Evolutionary conservation across 768 basidiomycete species (phyloP), one percentile per base, ranked within the genome.

Genomic region (Mycena venus): DNA sequence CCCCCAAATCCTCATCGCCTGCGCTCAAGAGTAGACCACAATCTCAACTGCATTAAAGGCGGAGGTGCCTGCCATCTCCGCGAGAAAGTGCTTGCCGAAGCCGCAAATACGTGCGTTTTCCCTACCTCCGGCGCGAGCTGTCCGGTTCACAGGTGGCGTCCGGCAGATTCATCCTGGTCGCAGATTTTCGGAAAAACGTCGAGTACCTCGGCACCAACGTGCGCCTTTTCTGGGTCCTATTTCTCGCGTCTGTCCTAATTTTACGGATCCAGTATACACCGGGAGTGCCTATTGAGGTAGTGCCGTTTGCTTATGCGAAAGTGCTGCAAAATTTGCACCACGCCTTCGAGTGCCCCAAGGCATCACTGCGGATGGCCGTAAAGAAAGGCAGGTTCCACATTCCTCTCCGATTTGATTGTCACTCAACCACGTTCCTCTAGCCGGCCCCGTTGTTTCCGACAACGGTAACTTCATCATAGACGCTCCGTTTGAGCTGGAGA

Each of bases 391-490:
- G 38, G 77, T 58, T 23, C 62, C 10, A 60, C 32, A n/a, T 32
- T 8, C 47, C 47, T 31, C 51, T 34, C 65, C 59, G 40, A 15
- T 29, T n/a, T 27, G 47, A 42, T 73, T 38, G 2, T 17, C 14
- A 76, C 9, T 40, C 47, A 63, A 65, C 42, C 17, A 31, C 23
- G 44, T 34, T 56, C n/a, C 82, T 75, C 70, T 79, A 89, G 97
- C 97, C 56, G 98, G 98, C 11, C 98, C 98, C 14, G 95, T 99
- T 49, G 98, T 99, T 21, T 90, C 95, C 5, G 98, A 99, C 83
- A 99, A 99, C 78, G 96, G 96, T 25, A 99, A 98, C 85, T 99
- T 99, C 82, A 89, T 99, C 77, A 98, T 99, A 76, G 98, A 99
- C 79, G 98, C 98, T 19, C 96, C 96, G 1, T 99, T 99, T 84